Conservation (phyloP, 192 early-diverging fungal genomes). For the Entophlyctis helioformis region DNA sequence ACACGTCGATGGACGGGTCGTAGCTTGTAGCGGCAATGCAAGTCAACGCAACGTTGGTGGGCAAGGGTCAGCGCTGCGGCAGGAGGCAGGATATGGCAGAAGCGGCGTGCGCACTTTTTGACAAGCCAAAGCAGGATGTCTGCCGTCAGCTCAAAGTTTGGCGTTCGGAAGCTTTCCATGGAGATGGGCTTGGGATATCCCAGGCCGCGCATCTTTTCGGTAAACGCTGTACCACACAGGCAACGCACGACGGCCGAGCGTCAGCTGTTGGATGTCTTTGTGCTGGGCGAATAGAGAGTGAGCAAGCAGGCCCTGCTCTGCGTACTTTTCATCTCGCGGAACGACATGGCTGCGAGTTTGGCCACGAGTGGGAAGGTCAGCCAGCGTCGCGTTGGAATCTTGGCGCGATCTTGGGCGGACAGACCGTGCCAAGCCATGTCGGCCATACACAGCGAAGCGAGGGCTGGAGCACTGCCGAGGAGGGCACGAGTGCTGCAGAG, state of each 20-base stretch:
- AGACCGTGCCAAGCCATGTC: no score
- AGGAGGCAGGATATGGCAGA: not conserved
- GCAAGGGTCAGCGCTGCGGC: not conserved
- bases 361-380: no score
- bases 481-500: not conserved
- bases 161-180: constrained; percentile 35
- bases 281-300: not conserved
- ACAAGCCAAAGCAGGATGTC: constrained; percentile 40
- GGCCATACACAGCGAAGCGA: no score
- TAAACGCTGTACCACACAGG: constrained; percentile 17
- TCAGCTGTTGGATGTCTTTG: not conserved
- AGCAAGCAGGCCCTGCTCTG: not conserved
- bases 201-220: constrained; percentile 32
- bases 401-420: no score
- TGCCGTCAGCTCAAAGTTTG: constrained; percentile 36
- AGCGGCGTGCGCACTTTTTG: constrained; percentile 20
- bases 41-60: not conserved
- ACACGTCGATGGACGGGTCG: constrained; percentile 28
- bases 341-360: no score
- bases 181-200: constrained; percentile 38
- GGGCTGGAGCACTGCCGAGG: no score
- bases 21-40: constrained; percentile 13
- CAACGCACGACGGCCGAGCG: not conserved
- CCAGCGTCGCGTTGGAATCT: no score
- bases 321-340: not conserved